Percentiles rank a stretch among this genome's conserved stretches.
phyloP scores from a whole-genome alignment of 2,329 filamentous ascomycete species.

The Knoxdaviesia proteae region DNA sequence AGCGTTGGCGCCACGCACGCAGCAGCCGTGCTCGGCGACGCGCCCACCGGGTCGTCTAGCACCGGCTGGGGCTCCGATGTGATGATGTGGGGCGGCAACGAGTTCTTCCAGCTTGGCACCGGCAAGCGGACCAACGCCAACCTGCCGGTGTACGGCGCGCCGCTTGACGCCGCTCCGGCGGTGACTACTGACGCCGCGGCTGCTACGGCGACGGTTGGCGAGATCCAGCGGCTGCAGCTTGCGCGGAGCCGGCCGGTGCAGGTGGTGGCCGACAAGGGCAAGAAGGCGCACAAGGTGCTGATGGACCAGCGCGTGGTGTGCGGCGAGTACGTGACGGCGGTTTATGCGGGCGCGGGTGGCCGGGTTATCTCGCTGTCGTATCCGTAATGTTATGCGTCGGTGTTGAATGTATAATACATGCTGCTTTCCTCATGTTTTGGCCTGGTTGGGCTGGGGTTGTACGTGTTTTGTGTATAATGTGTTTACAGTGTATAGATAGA shows the following conservation, averaged over 20 bases:
- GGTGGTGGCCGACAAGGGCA: constrained; percentile 21
- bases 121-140: constrained; percentile 69
- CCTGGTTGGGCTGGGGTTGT: too few species aligned
- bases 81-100: constrained; percentile 87
- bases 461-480: too few species aligned
- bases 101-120: constrained; percentile 80
- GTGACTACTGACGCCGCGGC: constrained; percentile 26
- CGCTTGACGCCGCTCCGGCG: constrained; percentile 38
- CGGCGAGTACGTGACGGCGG: constrained; percentile 59
- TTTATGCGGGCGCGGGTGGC: constrained; percentile 42
- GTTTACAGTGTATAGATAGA: too few species aligned
- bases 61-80: constrained; percentile 80
- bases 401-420: too few species aligned
- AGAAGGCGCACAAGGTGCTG: constrained; percentile 45
- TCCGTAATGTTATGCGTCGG: too few species aligned
- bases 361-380: too few species aligned
- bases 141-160: constrained; percentile 57
- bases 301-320: constrained; percentile 81
- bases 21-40: constrained; percentile 66
- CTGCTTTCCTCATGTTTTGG: too few species aligned
- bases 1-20: constrained; percentile 65
- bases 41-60: constrained; percentile 41
- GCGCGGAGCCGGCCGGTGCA: constrained; percentile 54
- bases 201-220: constrained; percentile 31
- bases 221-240: constrained; percentile 58